Evolutionary conservation across 108 stramenopile genomes (phyloP).

Genomic region (Epithemia pelagica): DNA sequence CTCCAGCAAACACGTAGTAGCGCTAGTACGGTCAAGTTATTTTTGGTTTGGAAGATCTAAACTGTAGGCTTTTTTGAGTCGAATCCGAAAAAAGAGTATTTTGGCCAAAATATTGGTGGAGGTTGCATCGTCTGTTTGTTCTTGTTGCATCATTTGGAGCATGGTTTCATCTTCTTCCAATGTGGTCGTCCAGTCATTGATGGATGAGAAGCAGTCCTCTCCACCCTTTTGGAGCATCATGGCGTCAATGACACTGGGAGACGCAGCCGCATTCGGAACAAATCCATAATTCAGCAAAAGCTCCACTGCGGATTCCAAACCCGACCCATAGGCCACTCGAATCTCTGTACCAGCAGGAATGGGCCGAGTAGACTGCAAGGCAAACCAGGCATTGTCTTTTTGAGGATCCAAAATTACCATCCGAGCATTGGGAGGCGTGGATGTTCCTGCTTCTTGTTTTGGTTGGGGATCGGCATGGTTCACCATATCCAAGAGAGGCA

Average conservation of each 20-base stretch:
- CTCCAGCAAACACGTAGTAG: too few relatives aligned
- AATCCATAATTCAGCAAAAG: conserved; percentile 67
- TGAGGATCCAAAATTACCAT: conserved; percentile 63
- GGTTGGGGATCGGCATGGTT: conserved; percentile 34
- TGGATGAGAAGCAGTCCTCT: conserved; percentile 37
- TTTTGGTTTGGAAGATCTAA: not conserved
- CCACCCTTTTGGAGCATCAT: conserved; percentile 57
- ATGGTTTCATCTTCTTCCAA: conserved; percentile 59
- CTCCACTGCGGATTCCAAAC: conserved; percentile 49
- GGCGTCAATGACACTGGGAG: conserved; percentile 21
- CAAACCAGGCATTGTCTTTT: conserved; percentile 72
- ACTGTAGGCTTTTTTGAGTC: conserved; percentile 32
- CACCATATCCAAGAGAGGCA: conserved; percentile 61
- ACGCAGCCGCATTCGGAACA: conserved; percentile 35
- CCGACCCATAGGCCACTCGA: conserved; percentile 48
- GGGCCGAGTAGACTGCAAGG: conserved; percentile 45
- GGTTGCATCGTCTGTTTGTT: not conserved
- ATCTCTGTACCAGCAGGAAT: conserved; percentile 59
- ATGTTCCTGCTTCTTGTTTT: not conserved
- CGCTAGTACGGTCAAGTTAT: too few relatives aligned
- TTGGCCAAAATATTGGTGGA: conserved; percentile 13
- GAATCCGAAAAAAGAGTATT: conserved; percentile 33
- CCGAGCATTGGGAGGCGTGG: conserved; percentile 41
- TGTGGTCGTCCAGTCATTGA: conserved; percentile 60
- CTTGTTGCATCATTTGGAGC: conserved; percentile 32